Conservation (phyloP, 2,329 filamentous ascomycete species). For the Phoma sp. region DNA sequence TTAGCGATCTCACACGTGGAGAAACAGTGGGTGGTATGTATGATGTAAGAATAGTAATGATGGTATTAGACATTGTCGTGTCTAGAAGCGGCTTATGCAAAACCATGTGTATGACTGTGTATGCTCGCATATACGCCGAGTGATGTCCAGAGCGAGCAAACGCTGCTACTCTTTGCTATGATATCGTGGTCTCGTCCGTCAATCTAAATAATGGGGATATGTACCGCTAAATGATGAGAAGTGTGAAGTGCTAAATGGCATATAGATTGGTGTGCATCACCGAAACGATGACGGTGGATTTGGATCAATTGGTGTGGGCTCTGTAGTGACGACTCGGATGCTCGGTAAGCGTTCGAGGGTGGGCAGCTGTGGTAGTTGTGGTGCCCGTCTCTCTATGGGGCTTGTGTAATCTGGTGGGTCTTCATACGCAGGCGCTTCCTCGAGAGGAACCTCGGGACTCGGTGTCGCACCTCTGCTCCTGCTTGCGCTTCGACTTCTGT, state of each 20-base stretch:
- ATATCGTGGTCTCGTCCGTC: slow-evolving; percentile 9
- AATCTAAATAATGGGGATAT: slow-evolving; percentile 1
- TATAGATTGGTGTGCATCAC: slow-evolving; percentile 1
- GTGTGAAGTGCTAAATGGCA: background rate
- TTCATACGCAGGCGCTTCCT: slow-evolving; percentile 51
- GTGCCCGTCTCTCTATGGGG: slow-evolving; percentile 43
- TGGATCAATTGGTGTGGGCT: slow-evolving; percentile 31
- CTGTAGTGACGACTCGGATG: slow-evolving; percentile 53
- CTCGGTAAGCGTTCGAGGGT: slow-evolving; percentile 51
- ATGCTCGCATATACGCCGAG: background rate
- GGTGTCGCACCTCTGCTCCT: slow-evolving; percentile 31
- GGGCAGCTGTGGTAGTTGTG: slow-evolving; percentile 39
- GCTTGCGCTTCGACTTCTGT: slow-evolving; percentile 43
- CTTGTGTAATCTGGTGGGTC: slow-evolving; percentile 58
- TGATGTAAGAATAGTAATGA: background rate
- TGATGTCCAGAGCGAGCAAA: background rate
- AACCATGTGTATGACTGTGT: background rate
- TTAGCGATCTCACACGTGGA: too few relatives aligned
- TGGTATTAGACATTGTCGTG: slow-evolving; percentile 4
- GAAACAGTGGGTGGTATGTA: background rate
- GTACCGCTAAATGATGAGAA: slow-evolving; percentile 8
- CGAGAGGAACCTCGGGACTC: slow-evolving; percentile 36
- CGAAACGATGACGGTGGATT: slow-evolving; percentile 18
- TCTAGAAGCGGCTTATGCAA: slow-evolving; percentile 3
- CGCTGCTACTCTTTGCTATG: slow-evolving; percentile 2